Base-by-base conservation (phyloP, 148 eudicot genomes). In the Suaeda aralocaspica region DNA sequence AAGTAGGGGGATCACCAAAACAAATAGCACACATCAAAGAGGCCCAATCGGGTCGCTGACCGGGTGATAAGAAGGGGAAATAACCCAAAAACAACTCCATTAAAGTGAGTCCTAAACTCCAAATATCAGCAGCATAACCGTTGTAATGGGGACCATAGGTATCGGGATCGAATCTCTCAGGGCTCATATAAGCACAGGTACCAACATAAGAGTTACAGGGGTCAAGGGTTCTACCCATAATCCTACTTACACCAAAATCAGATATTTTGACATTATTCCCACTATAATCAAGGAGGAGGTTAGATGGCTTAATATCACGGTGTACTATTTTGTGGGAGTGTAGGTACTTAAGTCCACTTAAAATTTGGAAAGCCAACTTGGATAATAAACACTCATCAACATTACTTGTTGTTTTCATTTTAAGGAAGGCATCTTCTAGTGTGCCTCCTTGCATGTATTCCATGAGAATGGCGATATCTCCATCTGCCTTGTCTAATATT, bases 181-280 rank as follows among this genome's bases (percentile, higher is more conserved):
- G 98, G 13, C 98, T 92, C 98, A 92, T 88, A 69, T 92, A 92
- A 1, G 98, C 98, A 55, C 94, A 92, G 13, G 98, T 92, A 10
- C 98, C 98, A 4, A 92, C 96, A 67, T 92, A 92, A 0, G 98
- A 92, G 29, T 90, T 85, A 75, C 98, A 92, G 15, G 98, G 84
- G 59, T 92, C 98, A 0, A 92, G 79, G 2, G 94, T 82, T 22
- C 98, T 82, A 26, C 83, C 79, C 90, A 92, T 85, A 52, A 92
- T 85, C 73, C 91, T 81, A 12, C 98, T 88, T 30, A 92, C 98
- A 0, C 98, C 98, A 30, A 92, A 92, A 74, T 92, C 98, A 0
- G 94, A 85, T 10, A 92, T 92, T 45, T 88, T 92, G 8, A 92
- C 92, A 2, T 88, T 75, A 64, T 0, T 66, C 33, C 83, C 1